Conservation (phyloP, 2,329 filamentous ascomycete genomes). For the Neonectria hederae region DNA sequence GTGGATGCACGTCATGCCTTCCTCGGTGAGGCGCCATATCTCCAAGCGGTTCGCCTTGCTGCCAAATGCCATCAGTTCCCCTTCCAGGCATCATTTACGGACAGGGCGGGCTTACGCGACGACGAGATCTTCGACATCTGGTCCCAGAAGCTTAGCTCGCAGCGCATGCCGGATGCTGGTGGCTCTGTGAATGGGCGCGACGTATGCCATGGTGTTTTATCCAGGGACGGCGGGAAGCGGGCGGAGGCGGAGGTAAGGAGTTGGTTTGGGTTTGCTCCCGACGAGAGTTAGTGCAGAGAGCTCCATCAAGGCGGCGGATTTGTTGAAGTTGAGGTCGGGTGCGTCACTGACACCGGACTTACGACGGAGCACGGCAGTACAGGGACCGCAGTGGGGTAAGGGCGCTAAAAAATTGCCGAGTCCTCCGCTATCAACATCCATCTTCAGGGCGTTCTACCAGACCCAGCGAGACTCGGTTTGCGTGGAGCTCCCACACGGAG, state of each 20-base stretch:
- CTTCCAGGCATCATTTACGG: slow-evolving; percentile 27
- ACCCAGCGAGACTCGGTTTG: too few species aligned
- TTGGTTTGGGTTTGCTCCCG: slow-evolving; percentile 31
- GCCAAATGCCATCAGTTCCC: slow-evolving; percentile 42
- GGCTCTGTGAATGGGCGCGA: slow-evolving; percentile 91
- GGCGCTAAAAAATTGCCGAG: slow-evolving; percentile 17
- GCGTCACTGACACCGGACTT: slow-evolving; percentile 43
- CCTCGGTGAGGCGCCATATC: slow-evolving; percentile 76
- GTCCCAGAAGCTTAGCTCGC: slow-evolving; percentile 77
- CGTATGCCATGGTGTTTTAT: slow-evolving; percentile 78
- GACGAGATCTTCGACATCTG: slow-evolving; percentile 82
- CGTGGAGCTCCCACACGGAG: neutral
- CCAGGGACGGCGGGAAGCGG: slow-evolving; percentile 2
- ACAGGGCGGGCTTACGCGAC: slow-evolving; percentile 73
- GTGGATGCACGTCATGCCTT: slow-evolving; percentile 71
- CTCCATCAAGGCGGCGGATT: slow-evolving; percentile 33
- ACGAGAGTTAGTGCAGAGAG: slow-evolving; percentile 40
- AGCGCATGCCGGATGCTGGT: slow-evolving; percentile 92
- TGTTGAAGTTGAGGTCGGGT: slow-evolving; percentile 26
- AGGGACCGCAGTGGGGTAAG: slow-evolving; percentile 35
- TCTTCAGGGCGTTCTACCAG: neutral
- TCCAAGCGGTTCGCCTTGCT: slow-evolving; percentile 89
- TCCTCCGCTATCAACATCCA: slow-evolving; percentile 16
- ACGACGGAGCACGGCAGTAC: slow-evolving; percentile 33
- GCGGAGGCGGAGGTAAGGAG: slow-evolving; percentile 4